These are phyloP conservation scores for Penicillium sp. DNA, from an alignment of 2,329 filamentous ascomycete genomes.

Conservation along the genomic window DNA sequence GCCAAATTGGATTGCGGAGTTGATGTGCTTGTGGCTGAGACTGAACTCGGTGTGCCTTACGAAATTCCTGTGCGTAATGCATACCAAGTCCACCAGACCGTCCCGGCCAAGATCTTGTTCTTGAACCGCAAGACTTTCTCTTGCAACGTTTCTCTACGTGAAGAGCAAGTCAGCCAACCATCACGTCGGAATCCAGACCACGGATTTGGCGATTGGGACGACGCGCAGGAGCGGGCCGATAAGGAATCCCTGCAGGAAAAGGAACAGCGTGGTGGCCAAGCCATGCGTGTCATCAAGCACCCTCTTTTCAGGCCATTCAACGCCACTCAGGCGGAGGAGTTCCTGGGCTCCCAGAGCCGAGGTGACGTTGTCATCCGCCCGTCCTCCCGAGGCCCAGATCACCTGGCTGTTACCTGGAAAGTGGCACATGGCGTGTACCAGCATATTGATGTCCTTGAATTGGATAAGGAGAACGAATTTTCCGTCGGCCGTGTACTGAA, in stretches of 20 bases:
- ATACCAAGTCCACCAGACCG: conserved; percentile 76
- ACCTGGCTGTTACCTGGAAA: conserved; percentile 97
- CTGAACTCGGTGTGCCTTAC: conserved; percentile 73
- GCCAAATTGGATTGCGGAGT: conserved; percentile 92
- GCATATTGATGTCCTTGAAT: conserved; percentile 93
- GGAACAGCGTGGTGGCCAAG: conserved; percentile 78
- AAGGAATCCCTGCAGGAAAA: conserved; percentile 81
- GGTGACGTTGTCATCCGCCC: conserved; percentile 95
- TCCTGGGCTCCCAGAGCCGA: conserved; percentile 76
- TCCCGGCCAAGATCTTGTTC: conserved; percentile 82
- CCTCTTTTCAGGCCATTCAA: conserved; percentile 90
- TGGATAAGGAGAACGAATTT: conserved; percentile 97
- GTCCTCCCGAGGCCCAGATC: conserved; percentile 91
- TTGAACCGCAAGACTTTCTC: conserved; percentile 83
- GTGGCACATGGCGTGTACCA: conserved; percentile 95
- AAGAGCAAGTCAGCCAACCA: conserved; percentile 73
- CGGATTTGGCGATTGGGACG: conserved; percentile 82
- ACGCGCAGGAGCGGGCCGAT: conserved; percentile 74
- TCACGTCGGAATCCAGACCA: conserved; percentile 69
- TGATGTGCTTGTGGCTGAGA: conserved; percentile 79
- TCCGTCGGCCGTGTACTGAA: conserved; percentile 83
- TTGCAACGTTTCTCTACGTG: conserved; percentile 79
- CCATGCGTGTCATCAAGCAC: conserved; percentile 95
- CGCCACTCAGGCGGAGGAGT: conserved; percentile 87
- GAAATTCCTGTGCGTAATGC: conserved; percentile 68